Conservation (phyloP, 75 land plant species). For the Isoetes taiwanensis region DNA sequence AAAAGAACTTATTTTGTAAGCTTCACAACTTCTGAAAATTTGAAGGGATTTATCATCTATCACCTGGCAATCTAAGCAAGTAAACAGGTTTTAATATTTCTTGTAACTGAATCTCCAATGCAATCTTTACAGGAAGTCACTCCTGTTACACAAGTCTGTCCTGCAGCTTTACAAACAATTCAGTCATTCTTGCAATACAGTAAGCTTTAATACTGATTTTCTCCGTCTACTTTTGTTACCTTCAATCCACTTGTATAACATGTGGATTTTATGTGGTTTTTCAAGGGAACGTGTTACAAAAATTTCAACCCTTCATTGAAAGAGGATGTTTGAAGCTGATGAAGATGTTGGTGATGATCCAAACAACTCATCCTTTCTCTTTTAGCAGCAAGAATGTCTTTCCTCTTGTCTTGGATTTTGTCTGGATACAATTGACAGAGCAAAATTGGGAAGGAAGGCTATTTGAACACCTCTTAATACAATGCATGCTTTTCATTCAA, state of each 20-base stretch:
- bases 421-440: conserved; percentile 56
- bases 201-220: no score
- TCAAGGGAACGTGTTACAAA: conserved; percentile 23
- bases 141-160: conserved; percentile 82
- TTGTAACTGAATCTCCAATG: neutral
- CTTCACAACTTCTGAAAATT: no score
- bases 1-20: no score
- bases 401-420: conserved; percentile 66
- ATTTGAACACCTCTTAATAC: conserved; percentile 75
- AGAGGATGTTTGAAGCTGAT: conserved; percentile 76
- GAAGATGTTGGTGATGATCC: conserved; percentile 61
- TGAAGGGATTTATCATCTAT: no score
- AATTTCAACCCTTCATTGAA: conserved; percentile 44
- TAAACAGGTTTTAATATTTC: no score
- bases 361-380: conserved; percentile 82
- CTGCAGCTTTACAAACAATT: conserved; percentile 59
- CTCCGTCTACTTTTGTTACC: no score
- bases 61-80: no score
- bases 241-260: neutral
- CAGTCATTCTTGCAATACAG: conserved; percentile 75
- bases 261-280: conserved; percentile 27
- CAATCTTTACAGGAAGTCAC: conserved; percentile 50
- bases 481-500: conserved; percentile 80
- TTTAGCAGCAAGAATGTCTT: conserved; percentile 64
- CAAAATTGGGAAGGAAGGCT: conserved; percentile 37